Evolutionary conservation across 176 grass and related monocot species (phyloP), one percentile per base, ranked within the genome.

Genomic region (Hordeum marinum): DNA sequence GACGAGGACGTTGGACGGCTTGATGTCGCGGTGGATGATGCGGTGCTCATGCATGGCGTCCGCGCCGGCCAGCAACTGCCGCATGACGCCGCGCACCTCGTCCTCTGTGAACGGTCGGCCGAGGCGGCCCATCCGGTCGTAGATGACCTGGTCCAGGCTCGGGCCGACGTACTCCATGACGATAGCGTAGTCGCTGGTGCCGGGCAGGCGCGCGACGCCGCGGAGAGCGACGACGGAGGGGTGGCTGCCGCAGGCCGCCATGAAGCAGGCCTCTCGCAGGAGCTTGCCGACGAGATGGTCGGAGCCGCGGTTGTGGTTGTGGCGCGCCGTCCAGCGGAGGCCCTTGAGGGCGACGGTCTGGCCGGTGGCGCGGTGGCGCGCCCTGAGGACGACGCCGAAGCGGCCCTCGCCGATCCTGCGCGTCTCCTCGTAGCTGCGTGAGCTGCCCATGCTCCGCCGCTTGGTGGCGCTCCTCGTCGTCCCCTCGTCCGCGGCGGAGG

Each of bases 21-120:
- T 99, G 87, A 99, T 92, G 76, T 99, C 96, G 11, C 93, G 90
- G 90, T 99, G 96, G 88, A 99, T 94, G 84, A 99, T 99, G 80
- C 27, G 10, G 3, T 10, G 11, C 6, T 3, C 3, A 17, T 83
- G 18, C 69, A 48, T 32, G 11, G 4, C 37, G 25, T 14, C 58
- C 39, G 42, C 69, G 57, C 57, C 37, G 7, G 54, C 21, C 10
- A 83, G 69, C 10, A 83, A 18, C 69, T 83, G 68, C 7, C 37
- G 55, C 81, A 83, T 83, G 6, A 83, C 26, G 81, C 57, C 20
- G 54, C 37, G 37, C 17, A 62, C 37, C 57, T 72, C 26, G 57
- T 8, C 25, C 57, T 74, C 81, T 6, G 81, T 63, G 68, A 43
- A 46, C 3, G 69, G 11, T 17, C 17, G 37, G 11, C 17, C 10